These are phyloP conservation scores for Phaeosphaeriaceae sp. DNA, from an alignment of 2,329 filamentous ascomycete species.

Conservation along the genomic window DNA sequence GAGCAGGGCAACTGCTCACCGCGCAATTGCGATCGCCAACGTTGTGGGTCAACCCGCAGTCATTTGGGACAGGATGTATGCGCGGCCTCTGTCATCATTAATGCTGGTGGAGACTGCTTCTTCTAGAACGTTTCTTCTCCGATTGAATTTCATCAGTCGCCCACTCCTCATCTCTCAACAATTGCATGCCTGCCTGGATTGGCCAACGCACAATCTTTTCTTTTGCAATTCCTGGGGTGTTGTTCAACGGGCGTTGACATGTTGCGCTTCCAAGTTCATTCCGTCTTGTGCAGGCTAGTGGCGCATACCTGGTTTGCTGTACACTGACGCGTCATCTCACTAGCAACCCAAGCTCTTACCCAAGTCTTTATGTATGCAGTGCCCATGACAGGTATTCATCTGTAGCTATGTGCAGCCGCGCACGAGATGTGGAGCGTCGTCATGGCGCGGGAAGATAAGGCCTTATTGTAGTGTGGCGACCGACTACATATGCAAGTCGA, in stretches of 20 bases:
- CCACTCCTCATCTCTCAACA: conserved; percentile 25
- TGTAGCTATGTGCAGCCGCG: conserved; percentile 22
- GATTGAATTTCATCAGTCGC: conserved; percentile 20
- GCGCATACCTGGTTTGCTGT: too few relatives aligned
- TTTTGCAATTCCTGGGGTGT: not conserved
- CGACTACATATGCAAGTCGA: conserved; percentile 24
- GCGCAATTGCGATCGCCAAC: conserved; percentile 40
- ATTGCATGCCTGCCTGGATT: conserved; percentile 10
- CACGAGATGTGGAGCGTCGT: conserved; percentile 26
- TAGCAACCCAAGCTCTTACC: not conserved
- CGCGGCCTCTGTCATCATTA: conserved; percentile 32
- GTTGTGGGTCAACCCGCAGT: conserved; percentile 18
- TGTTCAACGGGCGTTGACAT: conserved; percentile 1
- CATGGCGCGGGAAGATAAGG: conserved; percentile 29
- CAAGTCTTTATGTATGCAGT: conserved; percentile 1
- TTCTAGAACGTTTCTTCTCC: conserved; percentile 32
- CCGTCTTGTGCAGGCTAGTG: too few relatives aligned
- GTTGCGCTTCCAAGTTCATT: not conserved
- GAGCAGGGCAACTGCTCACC: conserved; percentile 19
- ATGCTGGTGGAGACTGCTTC: conserved; percentile 23
- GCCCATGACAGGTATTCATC: conserved; percentile 24
- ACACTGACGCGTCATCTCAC: not conserved
- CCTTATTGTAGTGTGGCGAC: conserved; percentile 30
- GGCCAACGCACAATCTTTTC: conserved; percentile 6
- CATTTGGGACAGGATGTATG: conserved; percentile 23